Conservation (phyloP, 306 rosid species). For the Notholithocarpus densiflorus region DNA sequence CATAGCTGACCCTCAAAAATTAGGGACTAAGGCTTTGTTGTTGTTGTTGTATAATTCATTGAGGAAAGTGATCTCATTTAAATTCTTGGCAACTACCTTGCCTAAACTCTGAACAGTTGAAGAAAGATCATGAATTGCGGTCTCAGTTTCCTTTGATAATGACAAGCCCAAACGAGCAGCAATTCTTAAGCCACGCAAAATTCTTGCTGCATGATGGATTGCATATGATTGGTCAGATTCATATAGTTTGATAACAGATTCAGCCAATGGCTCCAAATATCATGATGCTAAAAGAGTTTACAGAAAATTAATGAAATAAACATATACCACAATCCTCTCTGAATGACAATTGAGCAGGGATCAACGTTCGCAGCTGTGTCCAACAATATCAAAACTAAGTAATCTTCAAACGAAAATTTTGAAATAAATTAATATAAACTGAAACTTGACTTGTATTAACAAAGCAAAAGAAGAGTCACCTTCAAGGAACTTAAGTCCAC, state of each 20-base stretch:
- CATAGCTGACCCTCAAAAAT: too few species aligned
- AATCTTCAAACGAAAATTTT: neutral
- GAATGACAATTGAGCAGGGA: slow-evolving; percentile 77
- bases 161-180: slow-evolving; percentile 91
- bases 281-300: slow-evolving; percentile 21
- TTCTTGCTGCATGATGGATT: slow-evolving; percentile 61
- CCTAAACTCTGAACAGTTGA: slow-evolving; percentile 28
- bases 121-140: slow-evolving; percentile 39
- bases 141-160: slow-evolving; percentile 54
- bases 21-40: too few species aligned
- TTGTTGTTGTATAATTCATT: slow-evolving; percentile 1
- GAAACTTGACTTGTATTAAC: neutral
- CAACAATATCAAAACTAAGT: slow-evolving; percentile 16
- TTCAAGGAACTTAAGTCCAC: slow-evolving; percentile 41
- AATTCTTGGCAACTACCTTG: slow-evolving; percentile 31
- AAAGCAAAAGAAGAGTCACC: slow-evolving; percentile 28
- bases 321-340: slow-evolving; percentile 86
- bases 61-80: slow-evolving; percentile 12
- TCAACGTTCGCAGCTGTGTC: slow-evolving; percentile 42
- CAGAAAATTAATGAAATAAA: slow-evolving; percentile 17
- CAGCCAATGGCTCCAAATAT: slow-evolving; percentile 18
- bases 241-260: slow-evolving; percentile 17
- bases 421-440: neutral
- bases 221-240: slow-evolving; percentile 23
- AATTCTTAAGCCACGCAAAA: slow-evolving; percentile 90